A percentile compares a stretch with the other conserved stretches of the same genome.
phyloP scores from a whole-genome alignment of 768 basidiomycete species.

The Kwoniella dendrophila region DNA sequence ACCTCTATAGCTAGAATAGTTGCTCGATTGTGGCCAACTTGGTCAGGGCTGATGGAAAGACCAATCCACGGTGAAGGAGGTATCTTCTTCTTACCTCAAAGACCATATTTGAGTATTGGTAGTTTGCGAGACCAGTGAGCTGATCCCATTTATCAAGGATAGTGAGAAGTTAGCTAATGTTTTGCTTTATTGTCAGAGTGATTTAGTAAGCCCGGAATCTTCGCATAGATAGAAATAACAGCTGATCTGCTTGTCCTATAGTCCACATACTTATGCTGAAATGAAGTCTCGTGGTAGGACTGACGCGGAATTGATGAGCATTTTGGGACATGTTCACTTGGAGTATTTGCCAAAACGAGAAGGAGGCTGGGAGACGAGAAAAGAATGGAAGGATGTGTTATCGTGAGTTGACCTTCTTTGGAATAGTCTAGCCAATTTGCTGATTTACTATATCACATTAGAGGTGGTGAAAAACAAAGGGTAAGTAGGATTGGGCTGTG shows the following conservation, averaged over 20 bases:
- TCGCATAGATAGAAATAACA: neutral
- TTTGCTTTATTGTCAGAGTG: conserved; percentile 58
- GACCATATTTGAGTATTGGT: conserved; percentile 88
- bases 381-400: conserved; percentile 94
- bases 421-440: neutral
- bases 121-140: conserved; percentile 79
- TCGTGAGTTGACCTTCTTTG: conserved; percentile 31
- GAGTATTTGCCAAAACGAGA: conserved; percentile 82
- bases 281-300: conserved; percentile 67
- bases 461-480: conserved; percentile 95
- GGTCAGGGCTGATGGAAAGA: conserved; percentile 57
- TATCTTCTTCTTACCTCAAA: conserved; percentile 75
- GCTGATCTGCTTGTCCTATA: conserved; percentile 12
- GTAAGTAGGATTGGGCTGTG: conserved; percentile 56
- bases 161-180: neutral
- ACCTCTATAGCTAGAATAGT: conserved; percentile 84
- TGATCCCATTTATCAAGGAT: neutral
- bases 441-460: conserved; percentile 56
- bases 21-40: conserved; percentile 80
- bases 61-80: conserved; percentile 66
- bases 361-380: conserved; percentile 83
- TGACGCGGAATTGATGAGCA: conserved; percentile 70
- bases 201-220: conserved; percentile 63
- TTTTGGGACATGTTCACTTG: conserved; percentile 78
- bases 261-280: conserved; percentile 77